Evolutionary conservation across 2,329 filamentous ascomycete genomes (phyloP), one percentile per base, ranked within the genome.

Genomic region (Hypomyces rosellus): DNA sequence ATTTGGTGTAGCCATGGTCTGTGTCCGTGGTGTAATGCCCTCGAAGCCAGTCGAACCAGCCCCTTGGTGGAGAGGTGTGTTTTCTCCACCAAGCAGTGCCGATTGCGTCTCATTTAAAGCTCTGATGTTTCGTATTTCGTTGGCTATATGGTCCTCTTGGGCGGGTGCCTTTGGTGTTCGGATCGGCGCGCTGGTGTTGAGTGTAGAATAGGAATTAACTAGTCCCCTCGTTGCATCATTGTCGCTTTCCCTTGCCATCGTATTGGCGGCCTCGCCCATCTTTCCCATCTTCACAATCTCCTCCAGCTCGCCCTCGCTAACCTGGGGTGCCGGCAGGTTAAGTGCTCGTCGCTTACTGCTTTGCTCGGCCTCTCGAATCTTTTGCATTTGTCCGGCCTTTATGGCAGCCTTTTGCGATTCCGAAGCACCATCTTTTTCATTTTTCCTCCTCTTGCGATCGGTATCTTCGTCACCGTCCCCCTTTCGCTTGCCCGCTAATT

Each of bases 281-380:
- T 95, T 88, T 41, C 93, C 92, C 90, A 97, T 95, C 74, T 99
- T 99, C 57, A 99, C 89, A 62, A 99, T 97, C 58, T 96, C 91
- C 64, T 99, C 93, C 52, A 99, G 75, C 69, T 99, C 93, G 40
- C 83, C 80, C 63, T 99, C 93, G 66, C 88, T 85, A 60, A 99
- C 89, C 70, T 99, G 93, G 8, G 93, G 93, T 20, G 88, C 76
- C 8, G 93, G 93, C 22, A 99, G 74, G 42, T 85, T 83, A n/a
- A 99, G 75, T 6, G 85, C 74, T 51, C 89, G 82, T 51, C 93
- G 82, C 71, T 96, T 97, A 74, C 89, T 96, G 72, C 89, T 95
- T 69, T 96, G 92, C 68, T 99, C 93, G 2, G 93, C 93, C 71
- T 99, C 93, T 25, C 93, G 82, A 50, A 99, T 88, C 66, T 88